Evolutionary conservation across 176 grass and related monocot genomes (phyloP).

Genomic region (Sorghum bicolor): Sorghum_bicolor_NCBIv3 NC_012874.2:54110501-54111000

Average conservation of each 20-base stretch:
- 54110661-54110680: too few relatives aligned
- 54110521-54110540: too few relatives aligned
- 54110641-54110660: too few relatives aligned
- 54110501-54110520: neutral
- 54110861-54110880: neutral
- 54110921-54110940: neutral
- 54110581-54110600: too few relatives aligned
- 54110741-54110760: neutral
- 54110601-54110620: too few relatives aligned
- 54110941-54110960: neutral
- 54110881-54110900: neutral
- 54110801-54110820: neutral
- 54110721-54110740: neutral
- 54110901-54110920: neutral
- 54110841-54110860: neutral
- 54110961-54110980: neutral
- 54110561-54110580: too few relatives aligned
- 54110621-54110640: neutral
- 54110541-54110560: too few relatives aligned
- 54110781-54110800: neutral
- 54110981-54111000: neutral
- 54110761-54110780: slow-evolving; percentile 6
- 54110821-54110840: neutral
- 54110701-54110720: neutral
- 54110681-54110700: neutral